Percentiles rank a stretch among this genome's conserved stretches.
Conservation (phyloP, 495 filamentous ascomycete genomes). For the Daldinia bambusicola region DNA sequence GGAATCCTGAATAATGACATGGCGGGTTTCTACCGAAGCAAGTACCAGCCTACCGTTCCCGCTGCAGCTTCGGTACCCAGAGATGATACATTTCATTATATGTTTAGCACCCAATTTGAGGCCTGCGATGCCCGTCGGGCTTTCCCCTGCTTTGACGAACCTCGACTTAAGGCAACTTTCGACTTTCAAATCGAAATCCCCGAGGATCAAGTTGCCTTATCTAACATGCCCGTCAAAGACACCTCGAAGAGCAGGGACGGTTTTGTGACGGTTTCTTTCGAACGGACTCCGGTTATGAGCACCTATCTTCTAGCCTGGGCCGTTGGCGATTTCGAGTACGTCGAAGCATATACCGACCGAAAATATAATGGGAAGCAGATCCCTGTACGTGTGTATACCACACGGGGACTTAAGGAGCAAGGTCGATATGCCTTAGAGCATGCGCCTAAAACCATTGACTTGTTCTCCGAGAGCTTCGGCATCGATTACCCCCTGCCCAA, state of each 20-base stretch:
- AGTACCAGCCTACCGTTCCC: conserved; percentile 83
- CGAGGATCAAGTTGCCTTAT: conserved; percentile 83
- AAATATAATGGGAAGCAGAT: conserved; percentile 88
- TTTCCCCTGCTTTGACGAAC: conserved; percentile 98
- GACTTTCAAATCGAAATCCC: conserved; percentile 93
- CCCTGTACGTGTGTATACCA: conserved; percentile 96
- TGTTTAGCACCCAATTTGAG: conserved; percentile 98
- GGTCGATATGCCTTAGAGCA: conserved; percentile 86
- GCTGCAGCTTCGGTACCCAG: conserved; percentile 76
- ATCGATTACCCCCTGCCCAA: conserved; percentile 97
- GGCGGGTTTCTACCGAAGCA: conserved; percentile 95
- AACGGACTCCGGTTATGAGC: conserved; percentile 91
- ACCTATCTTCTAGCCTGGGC: conserved; percentile 98
- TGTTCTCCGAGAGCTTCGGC: conserved; percentile 92
- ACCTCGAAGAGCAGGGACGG: conserved; percentile 68
- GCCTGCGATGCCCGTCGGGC: conserved; percentile 92
- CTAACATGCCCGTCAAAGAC: conserved; percentile 90
- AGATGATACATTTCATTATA: conserved; percentile 84
- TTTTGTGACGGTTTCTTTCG: conserved; percentile 83
- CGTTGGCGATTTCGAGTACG: conserved; percentile 94
- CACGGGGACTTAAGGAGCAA: conserved; percentile 87
- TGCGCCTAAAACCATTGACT: conserved; percentile 88
- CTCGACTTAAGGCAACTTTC: conserved; percentile 94
- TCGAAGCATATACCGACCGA: conserved; percentile 87
- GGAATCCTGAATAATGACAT: conserved; percentile 93